Base-by-base conservation (phyloP, 306 rosid genomes). In the Senna tora region DNA sequence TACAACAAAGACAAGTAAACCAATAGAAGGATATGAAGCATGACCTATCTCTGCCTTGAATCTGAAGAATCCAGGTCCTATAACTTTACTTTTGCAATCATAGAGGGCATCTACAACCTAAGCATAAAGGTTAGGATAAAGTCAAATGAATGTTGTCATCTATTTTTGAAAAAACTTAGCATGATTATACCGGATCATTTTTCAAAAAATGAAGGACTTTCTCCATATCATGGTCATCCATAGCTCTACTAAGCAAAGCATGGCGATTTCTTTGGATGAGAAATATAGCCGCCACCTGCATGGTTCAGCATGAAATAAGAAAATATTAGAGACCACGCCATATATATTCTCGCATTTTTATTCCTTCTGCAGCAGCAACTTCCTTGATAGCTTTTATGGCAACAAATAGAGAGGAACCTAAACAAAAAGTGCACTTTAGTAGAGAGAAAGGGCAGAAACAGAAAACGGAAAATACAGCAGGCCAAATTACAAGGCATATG, bases 21-120 rank as follows among this genome's bases (percentile, higher is more conserved):
- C 63, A 53, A 38, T 53, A 45, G 13, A 36, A 61, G 14, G 58
- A 67, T 34, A 82, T 30, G 74, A 76, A 75, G 53, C 41, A 25
- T 73, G 34, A 95, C 99, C 97, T 88, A 95, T 92, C 86, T 95
- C 99, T 52, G 97, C 99, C 78, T 95, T 95, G 74, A 95, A 95
- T 79, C 99, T 79, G 84, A 86, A 95, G 89, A 89, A 91, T 53
- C 99, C 97, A 58, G 99, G 99, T 34, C 99, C 99, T 78, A 95
- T 95, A 62, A 95, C 99, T 86, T 95, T 97, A n/a, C 96, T 89
- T 83, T 95, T 95, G 89, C 97, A 95, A 80, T 95, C 99, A 81
- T 92, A 95, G 72, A 92, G 81, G 55, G 99, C 34, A 87, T 91
- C 97, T 47, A 95, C 99, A 78, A 83, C 99, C 99, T 95, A 78